Base-by-base conservation (phyloP, 306 rosid species). In the Vigna hirtella region DNA sequence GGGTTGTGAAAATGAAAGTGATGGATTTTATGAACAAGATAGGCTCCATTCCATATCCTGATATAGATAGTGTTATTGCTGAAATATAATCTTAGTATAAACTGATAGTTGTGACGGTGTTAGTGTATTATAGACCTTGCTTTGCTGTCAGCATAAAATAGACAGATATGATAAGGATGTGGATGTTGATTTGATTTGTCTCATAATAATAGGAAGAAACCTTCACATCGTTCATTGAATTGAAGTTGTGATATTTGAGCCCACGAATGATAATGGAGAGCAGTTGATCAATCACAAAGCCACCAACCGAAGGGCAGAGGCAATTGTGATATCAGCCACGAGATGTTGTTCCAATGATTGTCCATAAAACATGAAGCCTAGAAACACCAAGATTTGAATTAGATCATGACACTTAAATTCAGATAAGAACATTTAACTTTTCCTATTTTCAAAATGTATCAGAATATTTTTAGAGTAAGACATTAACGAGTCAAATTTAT, bases 151-250 rank as follows among this genome's bases (percentile, higher is more conserved):
- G 17, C 13, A 56, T 45, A 63, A 82, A 64, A 61, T 36, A 48
- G 72, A 59, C 66, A 77, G 83, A 66, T 72, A 72, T 36, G 30
- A 26, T 18, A 28, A 51, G 81, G 53, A 81, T 68, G 68, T 77
- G 49, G 16, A 30, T 50, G 47, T 64, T 51, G 55, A 82, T 70
- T 70, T 77, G 69, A 9, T 48, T 42, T 70, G 73, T 72, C 79
- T 32, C 12, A 34, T 77, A 53, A 52, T n/a, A 43, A 64, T 17
- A 24, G 70, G 42, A 72, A 71, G 40, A 64, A 77, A 47, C 32
- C 69, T 48, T 55, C 50, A 18, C 59, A 22, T 56, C 59, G 71
- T 77, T 77, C 86, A 57, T 24, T 77, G 86, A 22, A 77, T 72
- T 77, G 49, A 45, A 61, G 55, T 62, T 53, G 22, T 49, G 42